Evolutionary conservation across 345 rosid genomes (phyloP).

Genomic region (Linum usitatissimum): DNA sequence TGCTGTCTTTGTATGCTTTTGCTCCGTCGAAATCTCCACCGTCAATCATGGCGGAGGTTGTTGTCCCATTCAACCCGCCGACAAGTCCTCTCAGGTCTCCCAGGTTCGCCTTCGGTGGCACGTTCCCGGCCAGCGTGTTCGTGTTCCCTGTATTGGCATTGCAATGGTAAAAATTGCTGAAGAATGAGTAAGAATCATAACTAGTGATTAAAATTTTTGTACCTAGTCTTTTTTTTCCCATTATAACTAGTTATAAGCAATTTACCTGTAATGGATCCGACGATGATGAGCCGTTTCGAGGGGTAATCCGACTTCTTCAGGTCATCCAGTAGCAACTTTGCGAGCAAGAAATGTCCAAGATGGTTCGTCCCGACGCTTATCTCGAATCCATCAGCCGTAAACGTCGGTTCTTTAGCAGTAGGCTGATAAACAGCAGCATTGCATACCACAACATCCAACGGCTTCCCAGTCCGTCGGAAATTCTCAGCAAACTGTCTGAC

Average conservation of each 20-base stretch:
- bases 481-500: conserved; percentile 75
- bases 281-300: conserved; percentile 76
- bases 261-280: conserved; percentile 90
- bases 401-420: conserved; percentile 81
- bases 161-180: background rate
- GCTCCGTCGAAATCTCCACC: conserved; percentile 95
- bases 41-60: conserved; percentile 80
- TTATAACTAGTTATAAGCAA: background rate
- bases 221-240: background rate
- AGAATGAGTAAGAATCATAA: too few species aligned
- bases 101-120: conserved; percentile 92
- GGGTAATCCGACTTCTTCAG: conserved; percentile 75
- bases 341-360: conserved; percentile 83
- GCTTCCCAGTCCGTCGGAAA: conserved; percentile 48
- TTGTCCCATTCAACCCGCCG: conserved; percentile 62
- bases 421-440: conserved; percentile 93
- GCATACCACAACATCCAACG: conserved; percentile 83
- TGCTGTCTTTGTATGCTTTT: conserved; percentile 96
- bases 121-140: conserved; percentile 92
- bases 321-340: conserved; percentile 72
- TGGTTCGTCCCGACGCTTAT: conserved; percentile 96
- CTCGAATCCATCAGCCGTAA: conserved; percentile 93
- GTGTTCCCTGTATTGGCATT: conserved; percentile 54
- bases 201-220: too few species aligned
- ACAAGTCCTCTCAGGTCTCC: conserved; percentile 89